phyloP scores from a whole-genome alignment of 129 eudicot genomes.

The Artemisia annua region DNA sequence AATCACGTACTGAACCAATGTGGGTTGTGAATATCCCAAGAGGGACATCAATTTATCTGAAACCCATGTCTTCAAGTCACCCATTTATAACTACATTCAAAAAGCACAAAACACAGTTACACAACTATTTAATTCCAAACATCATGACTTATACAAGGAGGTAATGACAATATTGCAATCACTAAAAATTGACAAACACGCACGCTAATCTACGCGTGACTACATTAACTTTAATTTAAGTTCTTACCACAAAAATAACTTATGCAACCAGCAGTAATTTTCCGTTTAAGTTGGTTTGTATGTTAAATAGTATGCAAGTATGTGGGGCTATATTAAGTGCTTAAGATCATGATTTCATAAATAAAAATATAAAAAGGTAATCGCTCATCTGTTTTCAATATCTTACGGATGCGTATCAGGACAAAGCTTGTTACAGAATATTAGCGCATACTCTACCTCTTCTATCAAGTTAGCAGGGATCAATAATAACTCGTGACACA shows the following conservation, averaged over 20 bases:
- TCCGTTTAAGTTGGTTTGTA: no score
- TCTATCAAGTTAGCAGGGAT: background rate
- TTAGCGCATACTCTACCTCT: background rate
- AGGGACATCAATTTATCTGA: conserved; percentile 81
- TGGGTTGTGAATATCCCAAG: conserved; percentile 79
- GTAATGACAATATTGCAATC: background rate
- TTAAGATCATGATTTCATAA: no score
- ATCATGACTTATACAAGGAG: background rate
- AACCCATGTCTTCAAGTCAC: conserved; percentile 85
- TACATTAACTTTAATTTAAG: no score
- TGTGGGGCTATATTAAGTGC: no score
- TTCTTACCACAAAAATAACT: no score
- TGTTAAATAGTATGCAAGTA: no score
- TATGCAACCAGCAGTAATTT: no score
- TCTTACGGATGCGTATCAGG: background rate
- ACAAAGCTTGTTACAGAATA: background rate
- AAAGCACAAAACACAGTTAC: conserved; percentile 7
- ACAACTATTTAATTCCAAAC: background rate
- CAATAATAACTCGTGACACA: background rate
- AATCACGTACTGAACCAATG: conserved; percentile 80
- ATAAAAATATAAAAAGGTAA: no score
- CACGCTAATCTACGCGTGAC: no score
- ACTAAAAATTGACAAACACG: no score
- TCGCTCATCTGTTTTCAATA: no score
- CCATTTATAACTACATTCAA: conserved; percentile 52